These are phyloP conservation scores for Phyllosticta citrichinensis DNA, from an alignment of 2,329 filamentous ascomycete genomes.

Conservation along the genomic window DNA sequence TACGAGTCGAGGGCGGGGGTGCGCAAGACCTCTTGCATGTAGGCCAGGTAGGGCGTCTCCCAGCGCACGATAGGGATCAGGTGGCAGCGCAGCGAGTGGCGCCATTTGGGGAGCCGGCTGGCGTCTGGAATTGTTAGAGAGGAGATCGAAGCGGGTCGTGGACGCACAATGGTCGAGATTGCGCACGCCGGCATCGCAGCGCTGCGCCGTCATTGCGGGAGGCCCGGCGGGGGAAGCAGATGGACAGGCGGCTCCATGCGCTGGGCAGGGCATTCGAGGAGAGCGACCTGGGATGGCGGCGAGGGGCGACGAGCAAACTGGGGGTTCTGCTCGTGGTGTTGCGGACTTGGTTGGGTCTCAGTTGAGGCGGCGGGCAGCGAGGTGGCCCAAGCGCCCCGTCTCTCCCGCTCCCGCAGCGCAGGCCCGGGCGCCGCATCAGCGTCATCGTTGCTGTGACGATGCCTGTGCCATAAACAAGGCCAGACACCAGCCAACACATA, in stretches of 20 bases:
- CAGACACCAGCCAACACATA: neutral
- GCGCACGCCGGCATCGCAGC: conserved; percentile 62
- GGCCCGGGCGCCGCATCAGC: neutral
- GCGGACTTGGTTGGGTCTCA: no score
- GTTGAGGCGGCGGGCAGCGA: no score
- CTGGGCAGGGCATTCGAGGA: conserved; percentile 7
- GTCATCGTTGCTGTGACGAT: neutral
- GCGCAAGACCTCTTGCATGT: conserved; percentile 69
- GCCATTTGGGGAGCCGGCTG: conserved; percentile 74
- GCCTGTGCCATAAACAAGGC: neutral
- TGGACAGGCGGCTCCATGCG: conserved; percentile 6
- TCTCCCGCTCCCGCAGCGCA: no score
- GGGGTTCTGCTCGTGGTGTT: no score
- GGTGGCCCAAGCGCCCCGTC: no score
- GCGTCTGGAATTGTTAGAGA: conserved; percentile 50
- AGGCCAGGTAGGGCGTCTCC: conserved; percentile 91
- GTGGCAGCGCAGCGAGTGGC: conserved; percentile 71
- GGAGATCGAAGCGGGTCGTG: conserved; percentile 8
- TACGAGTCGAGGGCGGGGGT: conserved; percentile 85
- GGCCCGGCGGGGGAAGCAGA: conserved; percentile 10
- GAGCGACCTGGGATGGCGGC: neutral
- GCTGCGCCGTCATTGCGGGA: conserved; percentile 10
- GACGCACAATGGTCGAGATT: conserved; percentile 54
- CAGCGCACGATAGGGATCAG: conserved; percentile 80
- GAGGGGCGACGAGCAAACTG: neutral